These are phyloP conservation scores for Ganoderma resinaceum DNA, from an alignment of 1,284 basidiomycete species.

Conservation along the genomic window DNA sequence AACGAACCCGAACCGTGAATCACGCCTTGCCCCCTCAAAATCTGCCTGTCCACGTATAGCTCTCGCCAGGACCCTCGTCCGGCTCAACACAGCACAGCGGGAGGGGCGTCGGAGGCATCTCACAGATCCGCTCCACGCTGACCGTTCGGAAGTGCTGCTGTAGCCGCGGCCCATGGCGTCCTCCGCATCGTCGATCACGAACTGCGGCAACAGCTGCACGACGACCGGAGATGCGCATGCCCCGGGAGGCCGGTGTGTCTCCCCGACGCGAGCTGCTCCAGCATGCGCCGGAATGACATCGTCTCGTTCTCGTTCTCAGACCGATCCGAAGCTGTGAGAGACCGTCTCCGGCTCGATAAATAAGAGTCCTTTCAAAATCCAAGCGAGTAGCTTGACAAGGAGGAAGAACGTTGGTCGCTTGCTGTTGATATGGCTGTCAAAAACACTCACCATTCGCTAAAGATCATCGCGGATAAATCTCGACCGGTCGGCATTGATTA, in stretches of 20 bases:
- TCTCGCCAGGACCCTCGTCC: background rate
- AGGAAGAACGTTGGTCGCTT: too few relatives aligned
- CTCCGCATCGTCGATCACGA: background rate
- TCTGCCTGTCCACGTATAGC: background rate
- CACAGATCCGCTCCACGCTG: background rate
- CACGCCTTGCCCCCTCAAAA: too few relatives aligned
- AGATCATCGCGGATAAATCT: too few relatives aligned
- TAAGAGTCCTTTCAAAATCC: too few relatives aligned
- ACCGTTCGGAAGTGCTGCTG: background rate
- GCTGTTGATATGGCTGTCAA: too few relatives aligned
- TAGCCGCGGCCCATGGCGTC: background rate
- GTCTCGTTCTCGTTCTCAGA: background rate
- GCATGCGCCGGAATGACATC: background rate
- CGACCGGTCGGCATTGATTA: too few relatives aligned
- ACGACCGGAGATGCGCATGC: too few relatives aligned
- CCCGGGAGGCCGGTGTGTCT: background rate
- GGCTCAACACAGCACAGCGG: background rate
- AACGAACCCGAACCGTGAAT: too few relatives aligned
- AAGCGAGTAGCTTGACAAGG: too few relatives aligned
- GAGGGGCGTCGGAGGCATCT: background rate
- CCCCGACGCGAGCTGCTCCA: constrained; percentile 5
- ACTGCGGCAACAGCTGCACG: constrained; percentile 7
- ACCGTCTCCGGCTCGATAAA: too few relatives aligned
- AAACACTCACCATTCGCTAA: too few relatives aligned
- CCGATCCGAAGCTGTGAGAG: too few relatives aligned